Percentiles rank a stretch among this genome's conserved stretches.
Evolutionary conservation across 768 basidiomycete genomes (phyloP).

Genomic region (Auriscalpium microsporum): DNA sequence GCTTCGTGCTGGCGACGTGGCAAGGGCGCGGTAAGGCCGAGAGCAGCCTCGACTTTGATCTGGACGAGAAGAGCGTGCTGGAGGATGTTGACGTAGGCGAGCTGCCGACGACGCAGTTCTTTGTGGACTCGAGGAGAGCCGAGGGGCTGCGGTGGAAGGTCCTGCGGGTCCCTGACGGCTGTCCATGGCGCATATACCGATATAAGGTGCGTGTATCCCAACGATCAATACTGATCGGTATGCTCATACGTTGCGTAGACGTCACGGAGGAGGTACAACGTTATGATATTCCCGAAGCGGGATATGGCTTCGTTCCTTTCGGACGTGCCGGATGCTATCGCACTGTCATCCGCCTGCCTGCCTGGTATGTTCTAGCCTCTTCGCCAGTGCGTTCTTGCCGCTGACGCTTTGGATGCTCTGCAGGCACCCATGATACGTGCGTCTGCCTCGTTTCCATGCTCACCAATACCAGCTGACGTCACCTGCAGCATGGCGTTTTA

Average conservation of each 20-base stretch:
- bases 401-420: neutral
- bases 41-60: neutral
- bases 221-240: neutral
- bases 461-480: neutral
- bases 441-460: conserved; percentile 15
- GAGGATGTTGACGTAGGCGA: neutral
- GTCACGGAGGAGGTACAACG: conserved; percentile 32
- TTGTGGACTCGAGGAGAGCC: neutral
- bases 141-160: conserved; percentile 17
- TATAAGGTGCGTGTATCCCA: conserved; percentile 34
- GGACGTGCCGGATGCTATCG: conserved; percentile 54
- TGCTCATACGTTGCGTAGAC: conserved; percentile 27
- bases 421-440: conserved; percentile 66
- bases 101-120: conserved; percentile 1
- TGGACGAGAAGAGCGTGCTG: conserved; percentile 16
- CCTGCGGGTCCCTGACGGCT: conserved; percentile 32
- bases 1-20: conserved; percentile 1
- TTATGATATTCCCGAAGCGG: conserved; percentile 55
- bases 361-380: conserved; percentile 47
- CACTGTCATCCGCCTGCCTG: conserved; percentile 67
- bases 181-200: conserved; percentile 52
- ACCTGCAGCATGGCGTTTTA: conserved; percentile 66
- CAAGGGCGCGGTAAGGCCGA: neutral
- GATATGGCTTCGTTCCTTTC: conserved; percentile 49
- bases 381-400: conserved; percentile 3